These are phyloP conservation scores for Cyberlindnera euphorbiae DNA, from an alignment of 805 yeast genomes.

Conservation along the genomic window DNA sequence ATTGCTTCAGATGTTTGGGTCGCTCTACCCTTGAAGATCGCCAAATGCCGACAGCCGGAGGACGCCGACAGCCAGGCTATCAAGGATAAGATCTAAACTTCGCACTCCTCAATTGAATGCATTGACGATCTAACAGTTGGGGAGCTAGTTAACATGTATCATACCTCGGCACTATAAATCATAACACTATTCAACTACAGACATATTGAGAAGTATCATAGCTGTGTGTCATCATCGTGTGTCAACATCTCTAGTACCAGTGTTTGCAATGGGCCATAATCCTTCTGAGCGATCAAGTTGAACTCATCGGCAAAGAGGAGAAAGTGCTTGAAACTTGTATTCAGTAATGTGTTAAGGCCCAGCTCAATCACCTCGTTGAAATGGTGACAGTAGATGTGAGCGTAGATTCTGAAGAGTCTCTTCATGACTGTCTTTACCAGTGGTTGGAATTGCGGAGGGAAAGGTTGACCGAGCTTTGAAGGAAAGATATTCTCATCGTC, in stretches of 20 bases:
- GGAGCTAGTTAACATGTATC: no score
- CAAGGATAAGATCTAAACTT: no score
- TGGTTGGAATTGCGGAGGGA: conserved; percentile 76
- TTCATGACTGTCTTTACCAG: conserved; percentile 84
- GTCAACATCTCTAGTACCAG: conserved; percentile 48
- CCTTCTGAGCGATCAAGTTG: conserved; percentile 67
- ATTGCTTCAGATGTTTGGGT: no score
- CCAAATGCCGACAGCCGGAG: no score
- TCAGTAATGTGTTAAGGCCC: conserved; percentile 87
- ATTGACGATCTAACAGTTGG: no score
- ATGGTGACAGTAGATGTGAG: conserved; percentile 97
- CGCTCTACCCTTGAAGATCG: no score
- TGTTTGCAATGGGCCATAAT: conserved; percentile 89
- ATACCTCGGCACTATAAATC: neutral
- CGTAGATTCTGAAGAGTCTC: conserved; percentile 88
- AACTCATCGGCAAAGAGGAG: conserved; percentile 85
- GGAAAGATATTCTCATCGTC: conserved; percentile 93
- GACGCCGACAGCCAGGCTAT: no score
- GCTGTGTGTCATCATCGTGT: no score
- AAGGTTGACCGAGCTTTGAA: conserved; percentile 83
- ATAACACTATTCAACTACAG: neutral
- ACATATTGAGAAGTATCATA: no score
- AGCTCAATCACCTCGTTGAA: conserved; percentile 91
- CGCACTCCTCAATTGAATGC: no score
- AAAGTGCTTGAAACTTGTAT: conserved; percentile 92